Evolutionary conservation across 306 rosid species (phyloP).

Genomic region (Vicia villosa): DNA sequence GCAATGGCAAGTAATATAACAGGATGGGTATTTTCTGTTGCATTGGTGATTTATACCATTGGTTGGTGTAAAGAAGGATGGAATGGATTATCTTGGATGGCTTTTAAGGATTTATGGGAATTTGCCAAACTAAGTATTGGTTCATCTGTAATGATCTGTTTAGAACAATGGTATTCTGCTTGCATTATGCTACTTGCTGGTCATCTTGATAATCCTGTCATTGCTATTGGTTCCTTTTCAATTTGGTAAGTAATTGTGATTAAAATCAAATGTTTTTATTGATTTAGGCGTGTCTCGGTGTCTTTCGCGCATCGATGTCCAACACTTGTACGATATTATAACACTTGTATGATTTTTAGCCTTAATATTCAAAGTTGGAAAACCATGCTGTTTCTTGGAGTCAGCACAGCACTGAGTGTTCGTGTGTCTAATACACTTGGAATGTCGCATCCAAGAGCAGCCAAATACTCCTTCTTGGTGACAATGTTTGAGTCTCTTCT

Average conservation of each 20-base stretch:
- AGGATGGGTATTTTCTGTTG: conserved; percentile 49
- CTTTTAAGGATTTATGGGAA: conserved; percentile 68
- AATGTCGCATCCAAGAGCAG: conserved; percentile 55
- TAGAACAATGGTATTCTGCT: conserved; percentile 49
- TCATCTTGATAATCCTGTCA: conserved; percentile 42
- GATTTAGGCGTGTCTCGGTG: too few species aligned
- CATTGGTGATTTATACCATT: conserved; percentile 47
- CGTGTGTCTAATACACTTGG: conserved; percentile 68
- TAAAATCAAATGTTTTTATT: too few species aligned
- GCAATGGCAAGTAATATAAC: conserved; percentile 61
- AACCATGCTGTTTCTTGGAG: conserved; percentile 27
- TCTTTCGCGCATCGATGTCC: too few species aligned
- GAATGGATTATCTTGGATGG: conserved; percentile 67
- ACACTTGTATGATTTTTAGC: too few species aligned
- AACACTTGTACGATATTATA: too few species aligned
- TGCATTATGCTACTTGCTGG: conserved; percentile 49
- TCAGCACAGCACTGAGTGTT: conserved; percentile 37
- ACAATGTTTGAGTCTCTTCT: conserved; percentile 45
- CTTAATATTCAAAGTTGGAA: conserved; percentile 31
- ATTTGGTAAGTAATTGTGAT: too few species aligned
- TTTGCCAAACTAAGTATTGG: conserved; percentile 63
- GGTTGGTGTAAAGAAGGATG: conserved; percentile 80
- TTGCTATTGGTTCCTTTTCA: conserved; percentile 56
- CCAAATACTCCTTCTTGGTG: conserved; percentile 53
- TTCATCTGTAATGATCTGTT: conserved; percentile 51